phyloP scores from a whole-genome alignment of 2,329 filamentous ascomycete genomes.

The Canariomyces notabilis region DNA sequence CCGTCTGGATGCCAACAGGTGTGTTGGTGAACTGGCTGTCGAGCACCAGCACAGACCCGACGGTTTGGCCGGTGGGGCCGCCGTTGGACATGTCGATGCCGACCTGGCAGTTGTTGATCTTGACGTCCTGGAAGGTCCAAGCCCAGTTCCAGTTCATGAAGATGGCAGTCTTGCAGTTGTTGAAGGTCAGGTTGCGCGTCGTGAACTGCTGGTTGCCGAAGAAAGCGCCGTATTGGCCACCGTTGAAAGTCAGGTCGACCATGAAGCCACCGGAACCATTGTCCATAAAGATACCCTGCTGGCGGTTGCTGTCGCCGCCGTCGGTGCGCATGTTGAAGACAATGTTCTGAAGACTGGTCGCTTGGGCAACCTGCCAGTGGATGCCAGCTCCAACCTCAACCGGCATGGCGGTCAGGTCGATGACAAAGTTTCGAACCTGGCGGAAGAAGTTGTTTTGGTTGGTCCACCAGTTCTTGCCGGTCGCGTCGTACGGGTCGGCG shows the following conservation, averaged over 20 bases:
- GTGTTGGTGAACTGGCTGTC: slow-evolving; percentile 78
- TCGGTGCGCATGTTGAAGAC: slow-evolving; percentile 73
- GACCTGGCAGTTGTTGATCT: slow-evolving; percentile 67
- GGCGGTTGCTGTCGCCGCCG: slow-evolving; percentile 57
- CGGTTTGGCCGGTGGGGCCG: slow-evolving; percentile 59
- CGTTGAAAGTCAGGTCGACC: slow-evolving; percentile 77
- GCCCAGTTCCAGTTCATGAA: slow-evolving; percentile 92
- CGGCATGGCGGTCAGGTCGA: slow-evolving; percentile 66
- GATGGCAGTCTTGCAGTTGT: slow-evolving; percentile 74
- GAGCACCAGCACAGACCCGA: slow-evolving; percentile 78
- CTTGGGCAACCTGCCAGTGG: slow-evolving; percentile 83
- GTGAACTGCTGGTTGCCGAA: slow-evolving; percentile 86
- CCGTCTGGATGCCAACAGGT: slow-evolving; percentile 68
- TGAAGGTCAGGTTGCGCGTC: slow-evolving; percentile 76
- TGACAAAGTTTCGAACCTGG: slow-evolving; percentile 74
- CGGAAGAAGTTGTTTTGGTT: slow-evolving; percentile 85
- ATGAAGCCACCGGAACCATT: slow-evolving; percentile 82
- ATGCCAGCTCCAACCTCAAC: slow-evolving; percentile 61
- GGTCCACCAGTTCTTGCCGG: slow-evolving; percentile 68
- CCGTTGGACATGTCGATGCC: slow-evolving; percentile 74
- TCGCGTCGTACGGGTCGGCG: slow-evolving; percentile 71
- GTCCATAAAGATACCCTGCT: slow-evolving; percentile 79
- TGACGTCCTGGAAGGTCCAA: slow-evolving; percentile 73
- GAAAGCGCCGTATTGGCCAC: slow-evolving; percentile 72
- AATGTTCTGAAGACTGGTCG: slow-evolving; percentile 75